Evolutionary conservation across 2,329 filamentous ascomycete species (phyloP).

Genomic region (Pseudocercospora pini-densiflorae): DNA sequence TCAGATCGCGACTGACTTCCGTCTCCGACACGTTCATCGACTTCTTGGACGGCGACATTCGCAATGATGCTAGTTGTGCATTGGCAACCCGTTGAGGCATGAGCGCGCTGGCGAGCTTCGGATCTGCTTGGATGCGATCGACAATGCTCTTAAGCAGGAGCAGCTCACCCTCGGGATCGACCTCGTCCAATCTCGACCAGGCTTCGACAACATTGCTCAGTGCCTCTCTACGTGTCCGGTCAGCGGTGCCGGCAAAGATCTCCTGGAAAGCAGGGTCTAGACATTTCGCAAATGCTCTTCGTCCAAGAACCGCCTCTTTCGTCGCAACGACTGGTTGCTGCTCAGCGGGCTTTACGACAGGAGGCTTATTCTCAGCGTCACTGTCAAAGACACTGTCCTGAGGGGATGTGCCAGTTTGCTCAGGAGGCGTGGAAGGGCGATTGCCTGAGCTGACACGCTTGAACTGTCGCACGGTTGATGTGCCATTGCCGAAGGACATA

Average conservation of each 20-base stretch:
- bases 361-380: conserved; percentile 68
- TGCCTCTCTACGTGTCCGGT: conserved; percentile 73
- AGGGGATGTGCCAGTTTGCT: conserved; percentile 28
- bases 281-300: conserved; percentile 78
- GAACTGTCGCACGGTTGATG: conserved; percentile 90
- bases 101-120: conserved; percentile 61
- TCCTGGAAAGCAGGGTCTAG: conserved; percentile 85
- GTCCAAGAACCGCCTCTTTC: conserved; percentile 83
- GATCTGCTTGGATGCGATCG: conserved; percentile 71
- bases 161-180: conserved; percentile 89
- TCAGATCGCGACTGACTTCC: conserved; percentile 30
- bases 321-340: conserved; percentile 43
- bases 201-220: conserved; percentile 83
- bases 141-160: conserved; percentile 80
- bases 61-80: conserved; percentile 41
- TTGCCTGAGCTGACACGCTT: conserved; percentile 71
- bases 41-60: conserved; percentile 37
- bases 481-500: conserved; percentile 90
- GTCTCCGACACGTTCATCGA: conserved; percentile 23
- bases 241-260: conserved; percentile 76
- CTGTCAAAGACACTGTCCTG: conserved; percentile 43
- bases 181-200: conserved; percentile 79
- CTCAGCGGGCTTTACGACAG: conserved; percentile 40
- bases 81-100: conserved; percentile 43
- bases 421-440: conserved; percentile 29